Conservation (phyloP, 208 protist species). For the Crithidia thermophila region DNA sequence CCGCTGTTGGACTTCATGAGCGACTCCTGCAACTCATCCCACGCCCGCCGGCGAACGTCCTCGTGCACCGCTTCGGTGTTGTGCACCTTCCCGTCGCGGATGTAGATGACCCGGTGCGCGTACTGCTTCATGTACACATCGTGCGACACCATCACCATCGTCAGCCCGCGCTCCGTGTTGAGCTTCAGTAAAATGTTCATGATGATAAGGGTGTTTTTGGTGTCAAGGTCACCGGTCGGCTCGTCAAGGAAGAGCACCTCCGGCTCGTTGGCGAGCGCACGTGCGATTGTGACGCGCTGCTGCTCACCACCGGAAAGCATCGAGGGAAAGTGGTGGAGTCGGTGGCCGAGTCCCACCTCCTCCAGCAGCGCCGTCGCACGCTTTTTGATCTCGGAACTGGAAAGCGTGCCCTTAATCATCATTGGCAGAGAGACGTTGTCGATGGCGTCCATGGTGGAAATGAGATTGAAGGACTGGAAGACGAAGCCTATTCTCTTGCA, state of each 20-base stretch:
- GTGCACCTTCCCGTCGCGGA: conserved; percentile 95
- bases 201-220: conserved; percentile 94
- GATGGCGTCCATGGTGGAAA: conserved; percentile 93
- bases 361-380: conserved; percentile 74
- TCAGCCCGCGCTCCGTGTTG: conserved; percentile 90
- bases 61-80: conserved; percentile 55
- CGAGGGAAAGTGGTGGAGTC: conserved; percentile 90
- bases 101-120: conserved; percentile 93
- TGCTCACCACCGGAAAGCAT: conserved; percentile 97
- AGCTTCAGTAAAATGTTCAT: conserved; percentile 94
- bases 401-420: conserved; percentile 87
- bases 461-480: conserved; percentile 98
- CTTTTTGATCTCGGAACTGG: conserved; percentile 61
- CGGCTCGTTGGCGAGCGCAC: conserved; percentile 94
- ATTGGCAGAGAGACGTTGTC: conserved; percentile 97
- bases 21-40: conserved; percentile 38
- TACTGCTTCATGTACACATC: conserved; percentile 96
- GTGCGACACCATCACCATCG: conserved; percentile 98
- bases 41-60: conserved; percentile 47
- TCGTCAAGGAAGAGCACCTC: conserved; percentile 96
- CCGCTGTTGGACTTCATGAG: conserved; percentile 12
- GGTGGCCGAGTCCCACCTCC: conserved; percentile 89
- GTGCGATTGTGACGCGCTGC: conserved; percentile 96
- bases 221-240: conserved; percentile 97
- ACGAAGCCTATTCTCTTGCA: conserved; percentile 93